Percentiles rank a stretch among this genome's conserved stretches.
Conservation (phyloP, 768 basidiomycete genomes). For the Rhodocollybia butyracea region DNA sequence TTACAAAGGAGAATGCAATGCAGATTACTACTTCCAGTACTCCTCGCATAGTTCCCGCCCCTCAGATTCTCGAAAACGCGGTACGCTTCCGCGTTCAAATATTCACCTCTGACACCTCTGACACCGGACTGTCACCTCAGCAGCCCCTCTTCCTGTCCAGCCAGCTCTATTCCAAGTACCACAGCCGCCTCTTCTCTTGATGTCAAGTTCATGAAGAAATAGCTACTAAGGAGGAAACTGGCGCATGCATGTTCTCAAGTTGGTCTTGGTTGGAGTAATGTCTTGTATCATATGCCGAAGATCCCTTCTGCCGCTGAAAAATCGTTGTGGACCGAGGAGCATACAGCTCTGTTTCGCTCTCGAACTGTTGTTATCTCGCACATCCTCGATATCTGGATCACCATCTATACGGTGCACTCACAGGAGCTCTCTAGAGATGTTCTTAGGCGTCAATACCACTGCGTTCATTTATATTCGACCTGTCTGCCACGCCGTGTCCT, state of each 20-base stretch:
- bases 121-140: no score
- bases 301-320: neutral
- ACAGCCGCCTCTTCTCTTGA: neutral
- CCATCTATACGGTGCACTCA: neutral
- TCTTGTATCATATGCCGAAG: neutral
- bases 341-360: neutral
- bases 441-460: neutral
- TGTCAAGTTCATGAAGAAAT: neutral
- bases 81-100: no score
- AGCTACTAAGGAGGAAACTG: neutral
- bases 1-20: no score
- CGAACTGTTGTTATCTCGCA: neutral
- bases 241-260: neutral
- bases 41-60: no score
- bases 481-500: constrained; percentile 5
- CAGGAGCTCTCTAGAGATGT: neutral
- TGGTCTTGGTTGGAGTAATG: neutral
- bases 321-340: neutral
- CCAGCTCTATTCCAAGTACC: neutral
- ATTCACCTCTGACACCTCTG: no score
- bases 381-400: neutral
- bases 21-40: no score
- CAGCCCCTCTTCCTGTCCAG: neutral
- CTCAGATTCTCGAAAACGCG: no score
- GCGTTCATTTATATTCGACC: constrained; percentile 2